Conservation (phyloP, 225 moss, liverwort and hornwort species). For the Marchantia paleacea region DNA sequence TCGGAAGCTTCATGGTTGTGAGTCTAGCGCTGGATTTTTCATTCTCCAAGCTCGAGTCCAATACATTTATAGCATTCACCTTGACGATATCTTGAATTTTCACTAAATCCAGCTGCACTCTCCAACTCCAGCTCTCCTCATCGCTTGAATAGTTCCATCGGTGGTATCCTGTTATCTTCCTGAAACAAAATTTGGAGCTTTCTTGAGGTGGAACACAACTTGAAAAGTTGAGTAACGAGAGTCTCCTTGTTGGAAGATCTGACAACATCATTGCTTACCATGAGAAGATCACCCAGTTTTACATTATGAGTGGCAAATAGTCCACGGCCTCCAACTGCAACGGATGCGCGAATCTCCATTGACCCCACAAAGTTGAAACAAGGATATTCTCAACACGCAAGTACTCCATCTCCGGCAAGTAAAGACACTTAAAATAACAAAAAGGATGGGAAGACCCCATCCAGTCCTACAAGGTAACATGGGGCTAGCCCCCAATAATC, state of each 20-base stretch:
- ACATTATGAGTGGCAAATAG: constrained; percentile 69
- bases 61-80: constrained; percentile 20
- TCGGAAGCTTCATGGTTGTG: background rate
- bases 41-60: constrained; percentile 1
- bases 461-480: too few species aligned
- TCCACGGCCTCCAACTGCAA: constrained; percentile 56
- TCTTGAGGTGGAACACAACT: background rate
- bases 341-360: constrained; percentile 54
- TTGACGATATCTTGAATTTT: constrained; percentile 8
- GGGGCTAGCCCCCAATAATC: too few species aligned
- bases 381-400: constrained; percentile 36
- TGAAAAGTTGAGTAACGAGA: constrained; percentile 7
- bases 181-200: background rate
- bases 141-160: constrained; percentile 20
- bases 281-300: constrained; percentile 65
- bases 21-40: too few species aligned
- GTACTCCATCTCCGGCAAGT: constrained; percentile 9
- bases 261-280: constrained; percentile 76
- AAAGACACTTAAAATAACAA: too few species aligned
- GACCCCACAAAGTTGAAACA: constrained; percentile 80
- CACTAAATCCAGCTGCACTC: background rate
- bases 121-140: constrained; percentile 13
- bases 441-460: too few species aligned
- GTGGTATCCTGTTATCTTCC: constrained; percentile 1
- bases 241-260: constrained; percentile 1